Base-by-base conservation (phyloP, 768 basidiomycete species). In the Leucosporidium creatinivorum region DNA sequence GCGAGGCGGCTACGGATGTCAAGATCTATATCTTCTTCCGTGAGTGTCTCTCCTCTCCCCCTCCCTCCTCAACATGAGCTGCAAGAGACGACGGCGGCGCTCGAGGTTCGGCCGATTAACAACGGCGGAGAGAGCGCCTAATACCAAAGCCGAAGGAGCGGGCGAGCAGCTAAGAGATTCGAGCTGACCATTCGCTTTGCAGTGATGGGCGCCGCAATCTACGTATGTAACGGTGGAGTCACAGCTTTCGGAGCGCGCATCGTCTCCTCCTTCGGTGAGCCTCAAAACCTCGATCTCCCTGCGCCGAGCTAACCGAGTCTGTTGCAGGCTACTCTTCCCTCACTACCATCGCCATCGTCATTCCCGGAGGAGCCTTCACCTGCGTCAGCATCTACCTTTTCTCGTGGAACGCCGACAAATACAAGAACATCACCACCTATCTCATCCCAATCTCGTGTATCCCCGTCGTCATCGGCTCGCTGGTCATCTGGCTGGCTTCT, bases 181-280 rank as follows among this genome's bases (percentile, higher is more conserved):
- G n/a, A 28, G 13, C 39, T 44, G 39, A 44, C 39, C 8, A 44
- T 10, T 17, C 39, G 8, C 15, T 1, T 6, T 18, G 13, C 55
- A 56, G 56, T 77, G 18, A 78, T 79, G 76, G 78, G 75, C 4
- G 63, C 72, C 26, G 63, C 62, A 4, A 70, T 67, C 48, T 71
- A 71, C 55, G 55, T 65, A 17, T 59, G 60, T 31, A 73, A 73
- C 49, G 74, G 73, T 17, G 72, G 67, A 8, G 74, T 75, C 10
- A 76, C 77, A 0, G 78, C 79, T 2, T 80, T 80, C 59, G 78
- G 78, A 1, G 77, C 78, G 0, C 62, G 75, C 31, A 80, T 80
- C 69, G 76, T 80, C 62, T 67, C 68, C 19, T 69, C 73, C 0
- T 79, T 80, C 50, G 80, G 80, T 4, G 80, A 44, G 33, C 33